Evolutionary conservation across 441 rosid genomes (phyloP).

Genomic region (Macaranga tanarius): DNA sequence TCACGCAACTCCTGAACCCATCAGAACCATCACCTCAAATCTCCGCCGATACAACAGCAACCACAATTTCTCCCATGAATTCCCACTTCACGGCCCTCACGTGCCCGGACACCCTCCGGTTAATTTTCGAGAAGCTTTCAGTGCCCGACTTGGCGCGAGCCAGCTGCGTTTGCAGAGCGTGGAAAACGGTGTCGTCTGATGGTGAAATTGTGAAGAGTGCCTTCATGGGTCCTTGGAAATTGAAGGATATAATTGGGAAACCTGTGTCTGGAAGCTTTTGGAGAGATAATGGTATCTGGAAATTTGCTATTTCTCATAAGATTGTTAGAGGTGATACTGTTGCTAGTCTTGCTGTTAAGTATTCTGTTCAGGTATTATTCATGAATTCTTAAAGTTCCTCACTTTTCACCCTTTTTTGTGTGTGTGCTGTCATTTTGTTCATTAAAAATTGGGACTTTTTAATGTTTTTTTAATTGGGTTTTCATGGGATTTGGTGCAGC

Average conservation of each 20-base stretch:
- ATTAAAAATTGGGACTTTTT: no score
- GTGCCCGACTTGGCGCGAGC: slow-evolving; percentile 74
- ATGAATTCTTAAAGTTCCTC: no score
- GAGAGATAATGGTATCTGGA: slow-evolving; percentile 72
- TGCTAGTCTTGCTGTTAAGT: slow-evolving; percentile 79
- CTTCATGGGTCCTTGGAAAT: slow-evolving; percentile 65
- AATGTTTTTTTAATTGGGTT: no score
- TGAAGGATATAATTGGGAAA: slow-evolving; percentile 61
- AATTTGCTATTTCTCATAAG: slow-evolving; percentile 80
- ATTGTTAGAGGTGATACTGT: slow-evolving; percentile 64
- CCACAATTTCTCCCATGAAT: slow-evolving; percentile 53
- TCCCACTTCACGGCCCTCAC: slow-evolving; percentile 52
- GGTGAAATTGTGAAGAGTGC: slow-evolving; percentile 45
- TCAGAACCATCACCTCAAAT: slow-evolving; percentile 2
- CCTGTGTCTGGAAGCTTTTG: slow-evolving; percentile 63
- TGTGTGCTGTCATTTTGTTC: no score
- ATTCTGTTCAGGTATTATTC: slow-evolving; percentile 70
- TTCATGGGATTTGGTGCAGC: no score
- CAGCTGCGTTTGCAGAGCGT: slow-evolving; percentile 71
- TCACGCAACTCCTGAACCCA: slow-evolving; percentile 23
- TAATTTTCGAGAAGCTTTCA: slow-evolving; percentile 58
- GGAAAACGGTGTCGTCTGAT: slow-evolving; percentile 59
- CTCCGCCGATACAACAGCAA: slow-evolving; percentile 11
- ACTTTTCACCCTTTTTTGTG: no score
- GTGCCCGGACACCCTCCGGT: slow-evolving; percentile 62